Conservation (phyloP, 2,329 filamentous ascomycete genomes). For the Cladorrhinum sp. region DNA sequence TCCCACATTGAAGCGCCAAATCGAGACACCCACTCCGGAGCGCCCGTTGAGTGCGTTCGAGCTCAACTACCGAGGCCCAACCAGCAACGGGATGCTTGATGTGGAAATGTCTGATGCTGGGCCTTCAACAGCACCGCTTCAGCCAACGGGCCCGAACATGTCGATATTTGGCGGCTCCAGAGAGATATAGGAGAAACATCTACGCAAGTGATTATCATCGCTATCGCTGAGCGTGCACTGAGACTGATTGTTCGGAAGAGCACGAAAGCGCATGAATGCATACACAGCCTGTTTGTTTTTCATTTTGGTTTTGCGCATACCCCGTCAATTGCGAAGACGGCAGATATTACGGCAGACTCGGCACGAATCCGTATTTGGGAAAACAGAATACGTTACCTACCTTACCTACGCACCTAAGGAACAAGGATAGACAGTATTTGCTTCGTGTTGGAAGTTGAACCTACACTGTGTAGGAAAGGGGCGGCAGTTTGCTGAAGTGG, state of each 20-base stretch:
- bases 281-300: not conserved
- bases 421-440: not conserved
- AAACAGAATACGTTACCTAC: not conserved
- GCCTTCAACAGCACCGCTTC: slow-evolving; percentile 52
- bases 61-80: slow-evolving; percentile 40
- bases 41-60: slow-evolving; percentile 52
- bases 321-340: not conserved
- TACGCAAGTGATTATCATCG: not conserved
- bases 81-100: slow-evolving; percentile 41
- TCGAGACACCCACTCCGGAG: slow-evolving; percentile 42
- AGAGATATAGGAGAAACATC: not conserved
- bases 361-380: not conserved
- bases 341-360: not conserved
- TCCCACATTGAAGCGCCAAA: slow-evolving; percentile 46
- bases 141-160: slow-evolving; percentile 38
- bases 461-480: not conserved
- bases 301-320: slow-evolving; percentile 1
- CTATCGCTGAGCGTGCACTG: not conserved
- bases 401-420: slow-evolving; percentile 13
- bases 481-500: not conserved
- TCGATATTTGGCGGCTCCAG: not conserved
- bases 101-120: slow-evolving; percentile 56
- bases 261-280: not conserved
- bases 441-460: not conserved
- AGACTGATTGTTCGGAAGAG: not conserved